A percentile compares a stretch with the other conserved stretches of the same genome.
phyloP scores from a whole-genome alignment of 805 yeast genomes.

The Cephaloascus albidus region DNA sequence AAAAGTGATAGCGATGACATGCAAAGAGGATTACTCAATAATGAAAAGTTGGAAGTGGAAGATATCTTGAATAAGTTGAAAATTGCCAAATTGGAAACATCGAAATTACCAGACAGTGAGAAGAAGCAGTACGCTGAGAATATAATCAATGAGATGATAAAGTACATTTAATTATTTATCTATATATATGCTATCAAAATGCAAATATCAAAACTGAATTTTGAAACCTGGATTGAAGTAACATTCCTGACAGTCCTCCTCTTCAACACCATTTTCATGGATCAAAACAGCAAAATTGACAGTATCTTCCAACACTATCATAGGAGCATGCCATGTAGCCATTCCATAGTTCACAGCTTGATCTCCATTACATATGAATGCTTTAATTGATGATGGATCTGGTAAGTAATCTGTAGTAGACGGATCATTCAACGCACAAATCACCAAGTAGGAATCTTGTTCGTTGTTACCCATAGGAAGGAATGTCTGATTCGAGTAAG shows the following conservation, averaged over 20 bases:
- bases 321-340: constrained; percentile 94
- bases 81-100: constrained; percentile 21
- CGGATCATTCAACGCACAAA: constrained; percentile 55
- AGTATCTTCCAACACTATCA: constrained; percentile 68
- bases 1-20: constrained; percentile 12
- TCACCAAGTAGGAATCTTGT: constrained; percentile 52
- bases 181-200: neutral
- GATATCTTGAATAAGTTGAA: constrained; percentile 20
- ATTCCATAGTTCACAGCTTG: constrained; percentile 86
- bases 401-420: constrained; percentile 39
- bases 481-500: constrained; percentile 81
- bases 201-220: constrained; percentile 13
- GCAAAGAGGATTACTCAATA: constrained; percentile 15
- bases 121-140: constrained; percentile 24
- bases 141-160: constrained; percentile 27
- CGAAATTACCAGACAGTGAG: constrained; percentile 11
- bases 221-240: constrained; percentile 52
- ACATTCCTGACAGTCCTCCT: constrained; percentile 79
- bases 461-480: constrained; percentile 73
- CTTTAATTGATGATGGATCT: constrained; percentile 47
- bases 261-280: constrained; percentile 71
- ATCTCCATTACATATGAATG: constrained; percentile 71
- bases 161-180: constrained; percentile 16
- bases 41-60: constrained; percentile 15
- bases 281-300: constrained; percentile 85